Base-by-base conservation (phyloP, 2,329 filamentous ascomycete genomes). In the Epicoccum sorghinum region DNA sequence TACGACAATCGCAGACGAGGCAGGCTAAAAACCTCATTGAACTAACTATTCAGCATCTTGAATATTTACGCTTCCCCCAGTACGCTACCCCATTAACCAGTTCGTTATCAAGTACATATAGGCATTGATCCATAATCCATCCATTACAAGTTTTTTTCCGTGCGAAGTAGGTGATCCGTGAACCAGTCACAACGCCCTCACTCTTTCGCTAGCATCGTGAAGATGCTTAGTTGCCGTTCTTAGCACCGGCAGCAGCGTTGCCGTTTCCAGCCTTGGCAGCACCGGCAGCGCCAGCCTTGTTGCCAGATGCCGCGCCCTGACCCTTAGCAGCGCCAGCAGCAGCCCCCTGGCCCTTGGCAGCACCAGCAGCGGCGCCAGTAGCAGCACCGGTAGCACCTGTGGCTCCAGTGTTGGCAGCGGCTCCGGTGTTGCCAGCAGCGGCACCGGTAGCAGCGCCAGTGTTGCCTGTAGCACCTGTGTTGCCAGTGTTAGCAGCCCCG, bases 131-230 rank as follows among this genome's bases (percentile, higher is more conserved):
- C 18, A 18, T 35, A 39, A 36, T 57, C 10, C 10, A 30, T 37
- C 29, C 53, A 29, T 45, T 29, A 6, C 27, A 9, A 18, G 18
- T 18, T 18, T 29, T 29, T 29, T 29, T 29, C 10, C 44, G 29
- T 49, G 25, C 41, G 23, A 22, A 38, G 18, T 27, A 33, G 23
- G 49, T 49, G 45, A 57, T 57, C 45, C 54, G 49, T 57, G 54
- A 49, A n/a, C 54, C 45, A 47, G 55, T 50, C 53, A 56, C 53
- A 56, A 22, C 43, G 53, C 54, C 30, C 32, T 52, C 54, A 52
- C 45, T 50, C 39, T 41, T 42, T 40, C 24, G 33, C 44, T 30
- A 44, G 35, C 29, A 32, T 45, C 32, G 3, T 33, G 10, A 22
- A 12, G 33, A 44, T 13, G 36, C 29, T 44, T 40, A 56, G 52